Base-by-base conservation (phyloP, 495 filamentous ascomycete species). In the Penicillium longicatenatum region DNA sequence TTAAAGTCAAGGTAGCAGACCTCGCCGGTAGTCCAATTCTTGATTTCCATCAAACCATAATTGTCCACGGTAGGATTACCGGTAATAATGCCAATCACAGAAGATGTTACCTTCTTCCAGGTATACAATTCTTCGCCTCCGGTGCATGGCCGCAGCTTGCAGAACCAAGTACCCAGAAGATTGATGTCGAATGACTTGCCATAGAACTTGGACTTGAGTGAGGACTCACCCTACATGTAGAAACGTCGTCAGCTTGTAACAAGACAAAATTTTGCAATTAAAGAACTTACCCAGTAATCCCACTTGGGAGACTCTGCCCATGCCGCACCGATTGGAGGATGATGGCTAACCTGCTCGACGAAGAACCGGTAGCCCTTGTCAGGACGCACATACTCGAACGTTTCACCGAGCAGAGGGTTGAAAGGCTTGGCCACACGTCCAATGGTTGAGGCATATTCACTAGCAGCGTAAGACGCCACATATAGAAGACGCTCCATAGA, bases 331-430 rank as follows among this genome's bases (percentile, higher is more conserved):
- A 98, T 86, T 0, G 94, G 94, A 35, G 94, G 94, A 73, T 98
- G 94, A 69, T 98, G 94, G 79, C 92, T 96, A 59, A 98, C 94
- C 79, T 98, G 94, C 70, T 98, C 94, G 57, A 97, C 89, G 75
- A 98, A 93, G 81, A 98, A 98, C 61, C 95, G 91, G 71, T 96
- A 98, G 39, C 92, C 92, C 67, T 96, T 96, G 69, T 98, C 95
- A 8, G 94, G 93, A 50, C 95, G 80, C 11, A 86, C 90, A 66
- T 98, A 98, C 73, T 98, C 94, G 66, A 95, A 98, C 0, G 94
- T 98, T 72, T 98, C 94, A 12, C 95, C 94, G 3, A 98, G 79
- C 9, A 98, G 83, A 22, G 94, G 94, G 64, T 98, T 98, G 81
- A 98, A 98, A 1, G 94, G 94, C 61, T 98, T 98, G 8, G 95